Evolutionary conservation across 495 filamentous ascomycete genomes (phyloP), one percentile per base, ranked within the genome.

Genomic region (Penicillium turbatum): DNA sequence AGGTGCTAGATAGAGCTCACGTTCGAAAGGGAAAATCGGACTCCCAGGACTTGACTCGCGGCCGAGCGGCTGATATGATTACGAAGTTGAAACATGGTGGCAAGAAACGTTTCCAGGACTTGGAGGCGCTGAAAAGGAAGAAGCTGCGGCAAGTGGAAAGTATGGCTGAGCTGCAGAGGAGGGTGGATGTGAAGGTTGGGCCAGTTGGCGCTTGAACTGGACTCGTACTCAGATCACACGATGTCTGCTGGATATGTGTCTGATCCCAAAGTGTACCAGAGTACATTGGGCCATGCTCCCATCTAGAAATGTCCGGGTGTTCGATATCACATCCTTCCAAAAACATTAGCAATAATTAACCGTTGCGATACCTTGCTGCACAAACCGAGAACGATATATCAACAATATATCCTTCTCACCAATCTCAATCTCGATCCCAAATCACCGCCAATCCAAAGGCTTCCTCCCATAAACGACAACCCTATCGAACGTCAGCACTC

Each of bases 61-160:
- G 93, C 1, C 80, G 82, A 60, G 95, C 93, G 30, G 79, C 79
- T 16, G 93, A 98, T 72, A 90, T 96, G 82, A 96, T 97, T 54
- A 95, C 88, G 2, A 96, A 96, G 64, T 59, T 96, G 52, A 90
- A 85, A 59, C 85, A 89, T 65, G 93, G 93, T 0, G 88, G 87
- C 9, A 82, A 82, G 59, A 86, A 87, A 10, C 77, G 81, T 34
- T 92, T 86, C 60, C 79, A 63, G 76, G 73, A 71, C 15, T 78
- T 55, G 21, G 53, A 55, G 26, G 72, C 71, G 51, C 64, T 63
- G 50, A 67, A 75, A 51, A 74, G 66, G 54, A 65, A 69, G 42
- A 62, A 46, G 31, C 51, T 63, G 30, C 45, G 48, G 19, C 55
- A 65, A 72, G 41, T 55, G 60, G 42, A 64, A 50, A 40, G 55